phyloP scores from a whole-genome alignment of 2,329 filamentous ascomycete species.

The Sporothrix pallida region DNA sequence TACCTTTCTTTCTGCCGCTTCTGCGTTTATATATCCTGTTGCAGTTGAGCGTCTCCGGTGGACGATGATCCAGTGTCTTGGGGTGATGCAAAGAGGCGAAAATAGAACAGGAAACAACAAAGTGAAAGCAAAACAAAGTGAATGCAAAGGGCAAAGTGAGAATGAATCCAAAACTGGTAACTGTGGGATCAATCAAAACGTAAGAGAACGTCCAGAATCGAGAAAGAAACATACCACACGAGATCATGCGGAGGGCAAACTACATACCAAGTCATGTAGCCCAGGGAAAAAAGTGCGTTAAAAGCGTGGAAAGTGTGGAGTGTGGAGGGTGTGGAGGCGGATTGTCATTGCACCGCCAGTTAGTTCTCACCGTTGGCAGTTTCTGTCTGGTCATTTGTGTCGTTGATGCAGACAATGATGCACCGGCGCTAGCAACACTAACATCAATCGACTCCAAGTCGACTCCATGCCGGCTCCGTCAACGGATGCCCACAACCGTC shows the following conservation, averaged over 20 bases:
- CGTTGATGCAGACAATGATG: background rate
- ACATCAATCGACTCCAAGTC: background rate
- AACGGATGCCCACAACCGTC: background rate
- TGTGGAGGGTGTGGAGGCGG: slow-evolving; percentile 8
- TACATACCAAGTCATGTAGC: too few species aligned
- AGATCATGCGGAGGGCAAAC: background rate
- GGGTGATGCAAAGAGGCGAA: background rate
- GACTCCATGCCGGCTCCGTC: background rate
- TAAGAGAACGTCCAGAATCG: too few species aligned
- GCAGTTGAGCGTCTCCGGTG: background rate
- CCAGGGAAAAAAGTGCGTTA: too few species aligned
- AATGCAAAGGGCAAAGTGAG: background rate
- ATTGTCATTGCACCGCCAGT: slow-evolving; percentile 1
- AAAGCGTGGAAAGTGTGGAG: background rate
- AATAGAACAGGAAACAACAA: background rate
- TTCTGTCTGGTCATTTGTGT: too few species aligned
- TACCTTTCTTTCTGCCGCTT: background rate
- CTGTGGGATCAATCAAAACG: too few species aligned
- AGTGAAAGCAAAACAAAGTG: background rate
- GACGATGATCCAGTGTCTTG: background rate
- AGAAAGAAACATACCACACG: background rate
- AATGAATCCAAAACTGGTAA: too few species aligned
- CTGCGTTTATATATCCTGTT: slow-evolving; percentile 6
- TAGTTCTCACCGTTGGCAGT: background rate
- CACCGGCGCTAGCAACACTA: slow-evolving; percentile 7